Evolutionary conservation across 495 filamentous ascomycete genomes (phyloP), one percentile per base, ranked within the genome.

Genomic region (Aspergillus funiculosus): DNA sequence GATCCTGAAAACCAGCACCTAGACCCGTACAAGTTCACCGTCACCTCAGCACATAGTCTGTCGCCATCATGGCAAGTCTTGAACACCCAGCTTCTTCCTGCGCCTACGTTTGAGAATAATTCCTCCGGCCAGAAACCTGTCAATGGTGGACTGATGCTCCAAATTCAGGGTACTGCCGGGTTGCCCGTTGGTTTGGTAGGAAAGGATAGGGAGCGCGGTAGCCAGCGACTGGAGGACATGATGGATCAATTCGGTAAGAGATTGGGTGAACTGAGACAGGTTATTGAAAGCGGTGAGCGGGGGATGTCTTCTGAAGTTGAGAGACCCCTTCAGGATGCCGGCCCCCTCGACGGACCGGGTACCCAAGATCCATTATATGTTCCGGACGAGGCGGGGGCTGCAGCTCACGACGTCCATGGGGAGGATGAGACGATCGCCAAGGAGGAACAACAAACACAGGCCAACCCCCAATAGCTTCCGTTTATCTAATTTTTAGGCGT

Each of bases 221-320:
- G 61, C 17, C 71, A 64, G 50, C 67, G 54, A 21, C 58, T 72
- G 44, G 64, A 74, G 24, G 72, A 69, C 24, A 69, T 89, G 66
- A 68, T 85, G 48, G 77, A 79, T 38, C 75, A 81, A 27, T 89
- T 88, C 64, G 77, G 83, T 46, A 78, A 73, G 50, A 69, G 82
- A 51, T 80, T 89, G 76, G 63, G 48, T 3, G 66, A 74, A 43
- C 47, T 76, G 40, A 67, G 67, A 30, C 47, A 55, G 28, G 60
- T 76, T 1, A 73, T 75, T 46, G 73, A 74, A 38, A 61, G 54
- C n/a, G 57, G 57, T 5, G 57, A 50, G 17, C 39, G 41, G 10
- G 39, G 19, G 2, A 18, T 37, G 13, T 17, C 39, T 0, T 7
- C 14, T 4, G 25, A 11, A 4, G 21, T 15, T 22, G 27, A 13